These are phyloP conservation scores for Stagonosporopsis chrysanthemi DNA, from an alignment of 2,329 filamentous ascomycete species.

Conservation along the genomic window DNA sequence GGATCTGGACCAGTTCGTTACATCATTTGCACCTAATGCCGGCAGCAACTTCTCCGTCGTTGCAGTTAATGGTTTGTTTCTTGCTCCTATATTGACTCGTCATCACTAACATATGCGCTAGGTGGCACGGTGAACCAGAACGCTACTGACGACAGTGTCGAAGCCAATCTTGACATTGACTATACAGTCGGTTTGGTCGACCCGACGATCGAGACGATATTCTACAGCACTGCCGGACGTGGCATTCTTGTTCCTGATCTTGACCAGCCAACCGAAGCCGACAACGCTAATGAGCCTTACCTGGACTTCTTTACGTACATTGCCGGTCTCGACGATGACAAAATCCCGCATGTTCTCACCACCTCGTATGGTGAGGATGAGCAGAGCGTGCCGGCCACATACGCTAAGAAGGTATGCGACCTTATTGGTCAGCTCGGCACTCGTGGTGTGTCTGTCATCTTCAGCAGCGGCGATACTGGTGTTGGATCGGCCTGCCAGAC, in stretches of 20 bases:
- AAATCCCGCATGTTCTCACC: conserved; percentile 49
- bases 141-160: conserved; percentile 51
- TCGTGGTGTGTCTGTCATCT: conserved; percentile 51
- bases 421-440: conserved; percentile 51
- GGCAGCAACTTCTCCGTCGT: conserved; percentile 56
- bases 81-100: too few relatives aligned
- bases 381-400: conserved; percentile 48
- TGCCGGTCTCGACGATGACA: conserved; percentile 38
- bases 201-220: conserved; percentile 53
- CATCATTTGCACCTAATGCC: conserved; percentile 51
- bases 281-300: conserved; percentile 59
- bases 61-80: conserved; percentile 52
- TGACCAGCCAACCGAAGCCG: conserved; percentile 52
- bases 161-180: conserved; percentile 61
- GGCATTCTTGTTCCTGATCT: conserved; percentile 57
- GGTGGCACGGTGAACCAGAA: conserved; percentile 45
- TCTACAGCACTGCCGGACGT: conserved; percentile 58
- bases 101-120: conserved; percentile 17
- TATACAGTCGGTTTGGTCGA: conserved; percentile 56
- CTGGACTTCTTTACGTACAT: conserved; percentile 51
- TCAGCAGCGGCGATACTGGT: conserved; percentile 51
- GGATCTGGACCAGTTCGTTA: conserved; percentile 54
- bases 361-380: conserved; percentile 53
- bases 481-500: conserved; percentile 54
- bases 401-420: conserved; percentile 50